A percentile compares a stretch with the other conserved stretches of the same genome.
phyloP scores from a whole-genome alignment of 805 yeast species.

The Saccharomyces paradoxus region DNA sequence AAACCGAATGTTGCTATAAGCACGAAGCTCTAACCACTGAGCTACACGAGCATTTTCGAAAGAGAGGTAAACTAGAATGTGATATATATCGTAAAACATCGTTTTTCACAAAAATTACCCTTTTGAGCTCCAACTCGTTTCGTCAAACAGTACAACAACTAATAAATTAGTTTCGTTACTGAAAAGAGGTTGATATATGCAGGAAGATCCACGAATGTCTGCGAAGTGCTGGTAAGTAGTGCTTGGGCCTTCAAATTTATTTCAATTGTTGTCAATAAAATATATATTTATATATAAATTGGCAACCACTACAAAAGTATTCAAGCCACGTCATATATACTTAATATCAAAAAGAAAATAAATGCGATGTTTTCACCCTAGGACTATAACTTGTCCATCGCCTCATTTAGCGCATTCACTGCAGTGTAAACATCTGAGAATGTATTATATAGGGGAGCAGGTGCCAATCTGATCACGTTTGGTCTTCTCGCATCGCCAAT shows the following conservation, averaged over 20 bases:
- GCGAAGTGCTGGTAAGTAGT: no score
- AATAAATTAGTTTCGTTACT: background rate
- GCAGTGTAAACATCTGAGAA: slow-evolving; percentile 53
- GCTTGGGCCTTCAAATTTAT: no score
- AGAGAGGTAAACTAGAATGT: background rate
- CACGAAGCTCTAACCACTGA: slow-evolving; percentile 77
- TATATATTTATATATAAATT: background rate
- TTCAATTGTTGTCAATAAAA: no score
- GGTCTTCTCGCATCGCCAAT: slow-evolving; percentile 88
- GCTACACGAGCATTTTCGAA: slow-evolving; percentile 52
- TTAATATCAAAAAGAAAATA: background rate
- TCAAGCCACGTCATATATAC: background rate
- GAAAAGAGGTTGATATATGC: background rate
- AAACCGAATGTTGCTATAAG: slow-evolving; percentile 48
- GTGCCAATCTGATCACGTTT: slow-evolving; percentile 83
- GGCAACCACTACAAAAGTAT: background rate
- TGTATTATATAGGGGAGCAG: slow-evolving; percentile 75
- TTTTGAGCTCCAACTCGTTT: background rate
- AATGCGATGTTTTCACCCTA: background rate
- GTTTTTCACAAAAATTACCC: background rate
- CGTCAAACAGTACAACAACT: background rate
- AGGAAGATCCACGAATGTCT: background rate
- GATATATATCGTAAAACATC: background rate
- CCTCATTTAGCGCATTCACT: slow-evolving; percentile 38
- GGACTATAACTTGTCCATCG: slow-evolving; percentile 19